phyloP scores from a whole-genome alignment of 2,329 filamentous ascomycete genomes.

The Botryotinia globosa region DNA sequence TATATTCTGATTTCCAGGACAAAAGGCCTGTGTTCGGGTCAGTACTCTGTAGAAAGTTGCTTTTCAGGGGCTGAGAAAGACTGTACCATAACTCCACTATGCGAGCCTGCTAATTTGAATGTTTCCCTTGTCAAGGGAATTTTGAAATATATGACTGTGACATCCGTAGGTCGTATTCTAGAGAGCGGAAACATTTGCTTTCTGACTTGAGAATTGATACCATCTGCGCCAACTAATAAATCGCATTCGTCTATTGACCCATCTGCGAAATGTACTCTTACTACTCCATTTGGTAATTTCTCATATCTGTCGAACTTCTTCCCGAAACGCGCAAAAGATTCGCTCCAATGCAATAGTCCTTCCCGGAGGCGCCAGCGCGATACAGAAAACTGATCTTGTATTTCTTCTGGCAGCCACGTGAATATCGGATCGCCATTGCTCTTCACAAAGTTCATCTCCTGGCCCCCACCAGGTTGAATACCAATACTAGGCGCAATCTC shows the following conservation, averaged over 20 bases:
- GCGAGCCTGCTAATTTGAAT: slow-evolving; percentile 24
- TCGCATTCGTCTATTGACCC: slow-evolving; percentile 47
- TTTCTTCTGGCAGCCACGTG: slow-evolving; percentile 30
- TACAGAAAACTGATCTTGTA: slow-evolving; percentile 32
- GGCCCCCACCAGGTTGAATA: slow-evolving; percentile 28
- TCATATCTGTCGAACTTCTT: slow-evolving; percentile 35
- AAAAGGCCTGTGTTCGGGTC: slow-evolving; percentile 27
- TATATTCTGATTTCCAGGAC: slow-evolving; percentile 33
- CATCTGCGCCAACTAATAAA: slow-evolving; percentile 55
- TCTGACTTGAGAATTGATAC: slow-evolving; percentile 50
- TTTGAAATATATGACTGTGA: slow-evolving; percentile 36
- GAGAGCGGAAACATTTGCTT: slow-evolving; percentile 35
- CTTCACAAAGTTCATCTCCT: slow-evolving; percentile 33
- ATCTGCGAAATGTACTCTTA: slow-evolving; percentile 45
- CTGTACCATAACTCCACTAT: slow-evolving; percentile 30
- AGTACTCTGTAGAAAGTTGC: background rate
- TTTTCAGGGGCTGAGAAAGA: background rate
- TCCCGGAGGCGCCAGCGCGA: slow-evolving; percentile 32
- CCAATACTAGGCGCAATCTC: slow-evolving; percentile 28
- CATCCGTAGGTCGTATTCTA: slow-evolving; percentile 24
- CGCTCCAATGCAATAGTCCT: slow-evolving; percentile 28
- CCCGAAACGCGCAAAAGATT: slow-evolving; percentile 37
- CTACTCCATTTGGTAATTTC: slow-evolving; percentile 32
- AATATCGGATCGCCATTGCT: slow-evolving; percentile 31
- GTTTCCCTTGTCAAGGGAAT: slow-evolving; percentile 33